Evolutionary conservation across 2,329 filamentous ascomycete species (phyloP).

Genomic region (Hypoxylon sp.): DNA sequence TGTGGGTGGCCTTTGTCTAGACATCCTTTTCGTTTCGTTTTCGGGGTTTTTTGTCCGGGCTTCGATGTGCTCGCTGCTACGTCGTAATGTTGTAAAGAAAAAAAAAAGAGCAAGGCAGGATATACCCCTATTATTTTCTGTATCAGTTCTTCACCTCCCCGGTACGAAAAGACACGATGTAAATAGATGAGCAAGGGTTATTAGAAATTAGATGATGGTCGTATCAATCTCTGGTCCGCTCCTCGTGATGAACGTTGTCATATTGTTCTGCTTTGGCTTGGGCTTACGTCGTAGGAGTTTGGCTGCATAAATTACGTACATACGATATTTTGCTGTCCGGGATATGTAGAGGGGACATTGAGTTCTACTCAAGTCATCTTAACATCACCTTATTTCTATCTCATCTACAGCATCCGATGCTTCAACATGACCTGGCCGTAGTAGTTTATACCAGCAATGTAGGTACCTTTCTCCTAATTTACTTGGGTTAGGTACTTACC

Average conservation of each 20-base stretch:
- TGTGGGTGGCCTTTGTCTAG: neutral
- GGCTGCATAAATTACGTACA: no score
- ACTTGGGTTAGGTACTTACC: neutral
- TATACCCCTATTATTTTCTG: constrained; percentile 24
- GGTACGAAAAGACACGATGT: constrained; percentile 12
- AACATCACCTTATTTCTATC: neutral
- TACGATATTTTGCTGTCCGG: neutral
- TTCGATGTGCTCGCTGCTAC: constrained; percentile 14
- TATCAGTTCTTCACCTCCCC: neutral
- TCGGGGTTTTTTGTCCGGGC: constrained; percentile 10
- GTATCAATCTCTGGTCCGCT: neutral
- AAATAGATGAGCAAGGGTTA: constrained; percentile 19
- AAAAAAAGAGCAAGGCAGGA: constrained; percentile 26
- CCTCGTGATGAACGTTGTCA: neutral
- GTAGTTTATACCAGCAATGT: neutral
- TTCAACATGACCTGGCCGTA: neutral
- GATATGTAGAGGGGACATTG: neutral
- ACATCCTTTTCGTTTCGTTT: constrained; percentile 6
- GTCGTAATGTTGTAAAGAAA: constrained; percentile 15
- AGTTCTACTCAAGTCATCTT: neutral
- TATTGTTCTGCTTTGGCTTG: neutral
- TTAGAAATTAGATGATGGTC: constrained; percentile 8
- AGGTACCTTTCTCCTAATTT: neutral
- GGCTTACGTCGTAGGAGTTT: neutral
- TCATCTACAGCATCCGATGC: neutral